A percentile compares a stretch with the other conserved stretches of the same genome.
Evolutionary conservation across 106 monocot species (phyloP).

Genomic region (Chionographis japonica): DNA sequence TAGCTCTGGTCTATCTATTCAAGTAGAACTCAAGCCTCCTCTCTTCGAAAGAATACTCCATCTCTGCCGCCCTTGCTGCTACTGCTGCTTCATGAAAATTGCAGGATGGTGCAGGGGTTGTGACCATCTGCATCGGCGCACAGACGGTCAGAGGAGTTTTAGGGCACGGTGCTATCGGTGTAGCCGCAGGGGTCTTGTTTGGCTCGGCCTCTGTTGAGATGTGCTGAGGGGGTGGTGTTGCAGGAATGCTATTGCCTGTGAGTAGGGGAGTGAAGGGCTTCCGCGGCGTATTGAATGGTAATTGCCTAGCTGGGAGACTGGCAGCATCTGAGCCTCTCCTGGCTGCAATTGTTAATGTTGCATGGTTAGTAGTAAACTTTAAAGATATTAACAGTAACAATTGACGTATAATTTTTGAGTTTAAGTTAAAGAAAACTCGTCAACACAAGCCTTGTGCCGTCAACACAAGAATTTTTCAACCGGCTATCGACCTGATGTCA

Average conservation of each 20-base stretch:
- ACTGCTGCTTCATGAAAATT: conserved; percentile 8
- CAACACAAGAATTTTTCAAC: no score
- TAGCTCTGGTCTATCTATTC: conserved; percentile 2
- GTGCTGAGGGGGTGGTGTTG: conserved; percentile 10
- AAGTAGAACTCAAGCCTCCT: conserved; percentile 27
- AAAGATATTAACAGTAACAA: neutral
- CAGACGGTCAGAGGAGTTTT: conserved; percentile 32
- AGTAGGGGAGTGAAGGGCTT: conserved; percentile 36
- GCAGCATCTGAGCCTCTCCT: conserved; percentile 26
- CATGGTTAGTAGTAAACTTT: neutral
- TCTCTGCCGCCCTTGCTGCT: conserved; percentile 8
- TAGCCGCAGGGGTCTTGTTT: conserved; percentile 11
- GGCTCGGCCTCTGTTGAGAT: neutral
- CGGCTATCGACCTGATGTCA: no score
- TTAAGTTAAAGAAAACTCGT: no score
- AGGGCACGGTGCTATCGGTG: conserved; percentile 1
- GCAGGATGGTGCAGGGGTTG: conserved; percentile 21
- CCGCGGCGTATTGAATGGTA: conserved; percentile 15
- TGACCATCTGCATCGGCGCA: conserved; percentile 43
- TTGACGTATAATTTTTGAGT: neutral
- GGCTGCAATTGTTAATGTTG: conserved; percentile 2
- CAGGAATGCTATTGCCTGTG: conserved; percentile 9
- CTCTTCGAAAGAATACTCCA: conserved; percentile 50
- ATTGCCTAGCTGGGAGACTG: conserved; percentile 8
- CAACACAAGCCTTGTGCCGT: no score